Percentiles rank a stretch among this genome's conserved stretches.
These are phyloP conservation scores for Brasenia schreberi DNA, from an alignment of 164 flowering plant species.

Conservation along the genomic window DNA sequence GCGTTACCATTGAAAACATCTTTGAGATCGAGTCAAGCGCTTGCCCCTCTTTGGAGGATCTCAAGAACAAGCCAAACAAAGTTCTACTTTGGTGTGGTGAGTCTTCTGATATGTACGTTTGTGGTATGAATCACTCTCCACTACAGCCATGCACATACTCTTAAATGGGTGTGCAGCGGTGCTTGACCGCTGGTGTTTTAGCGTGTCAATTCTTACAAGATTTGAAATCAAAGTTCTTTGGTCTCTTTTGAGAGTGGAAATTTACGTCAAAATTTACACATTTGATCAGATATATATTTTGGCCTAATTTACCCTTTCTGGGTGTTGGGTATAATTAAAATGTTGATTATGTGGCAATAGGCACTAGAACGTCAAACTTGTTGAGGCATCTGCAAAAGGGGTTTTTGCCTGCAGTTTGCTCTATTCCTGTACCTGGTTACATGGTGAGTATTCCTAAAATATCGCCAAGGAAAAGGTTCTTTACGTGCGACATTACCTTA, in stretches of 20 bases:
- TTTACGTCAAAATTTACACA: too few relatives aligned
- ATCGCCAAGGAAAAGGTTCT: neutral
- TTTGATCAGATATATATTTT: too few relatives aligned
- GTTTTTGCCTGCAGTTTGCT: slow-evolving; percentile 61
- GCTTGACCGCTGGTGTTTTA: too few relatives aligned
- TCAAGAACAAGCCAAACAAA: slow-evolving; percentile 64
- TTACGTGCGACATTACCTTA: too few relatives aligned
- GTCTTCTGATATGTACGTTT: slow-evolving; percentile 3
- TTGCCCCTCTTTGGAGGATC: slow-evolving; percentile 43
- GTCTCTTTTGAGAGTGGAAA: too few relatives aligned
- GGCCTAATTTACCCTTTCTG: too few relatives aligned
- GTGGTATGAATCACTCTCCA: too few relatives aligned
- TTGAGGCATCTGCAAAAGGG: slow-evolving; percentile 69
- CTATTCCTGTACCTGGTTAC: slow-evolving; percentile 71
- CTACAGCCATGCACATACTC: too few relatives aligned
- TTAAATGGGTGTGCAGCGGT: too few relatives aligned
- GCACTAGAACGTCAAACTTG: slow-evolving; percentile 65
- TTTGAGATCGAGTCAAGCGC: slow-evolving; percentile 45
- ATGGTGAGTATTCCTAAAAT: slow-evolving; percentile 32
- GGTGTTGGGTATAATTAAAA: neutral
- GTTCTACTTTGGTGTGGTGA: slow-evolving; percentile 89
- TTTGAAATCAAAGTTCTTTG: too few relatives aligned
- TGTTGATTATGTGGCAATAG: slow-evolving; percentile 15
- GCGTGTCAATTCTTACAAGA: too few relatives aligned
- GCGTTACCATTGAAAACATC: slow-evolving; percentile 42